Evolutionary conservation across 1,284 basidiomycete species (phyloP).

Genomic region (Retiboletus flavoniger): DNA sequence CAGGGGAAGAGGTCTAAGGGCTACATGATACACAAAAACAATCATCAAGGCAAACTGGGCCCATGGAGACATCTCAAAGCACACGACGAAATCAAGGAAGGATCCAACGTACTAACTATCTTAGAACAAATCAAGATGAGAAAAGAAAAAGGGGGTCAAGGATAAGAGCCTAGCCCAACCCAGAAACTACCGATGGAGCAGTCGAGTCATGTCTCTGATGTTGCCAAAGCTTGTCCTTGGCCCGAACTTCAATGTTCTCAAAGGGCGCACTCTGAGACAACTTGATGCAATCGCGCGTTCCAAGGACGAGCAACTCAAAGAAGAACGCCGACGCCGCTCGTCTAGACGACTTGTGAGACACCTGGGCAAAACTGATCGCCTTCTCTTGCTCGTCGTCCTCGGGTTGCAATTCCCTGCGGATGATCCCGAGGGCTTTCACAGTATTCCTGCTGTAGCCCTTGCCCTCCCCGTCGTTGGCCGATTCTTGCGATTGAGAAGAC

Average conservation of each 20-base stretch:
- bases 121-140: conserved; percentile 12
- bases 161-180: conserved; percentile 25
- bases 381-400: conserved; percentile 66
- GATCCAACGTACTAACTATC: not conserved
- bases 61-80: not conserved
- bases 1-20: not conserved
- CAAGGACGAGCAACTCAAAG: conserved; percentile 93
- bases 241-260: conserved; percentile 82
- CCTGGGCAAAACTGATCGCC: conserved; percentile 39
- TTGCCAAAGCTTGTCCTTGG: conserved; percentile 84
- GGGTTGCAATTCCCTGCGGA: conserved; percentile 75
- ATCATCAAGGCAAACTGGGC: not conserved
- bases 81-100: not conserved
- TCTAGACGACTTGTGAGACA: conserved; percentile 69
- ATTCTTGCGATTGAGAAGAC: conserved; percentile 46
- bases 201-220: conserved; percentile 56
- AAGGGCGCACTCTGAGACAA: conserved; percentile 75
- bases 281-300: conserved; percentile 87
- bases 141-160: not conserved
- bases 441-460: conserved; percentile 90
- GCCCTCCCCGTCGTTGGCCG: conserved; percentile 49
- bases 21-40: conserved; percentile 9
- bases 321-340: conserved; percentile 95
- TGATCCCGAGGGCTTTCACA: conserved; percentile 81
- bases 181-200: conserved; percentile 43